Percentiles rank a stretch among this genome's conserved stretches.
Evolutionary conservation across 768 basidiomycete genomes (phyloP).

Genomic region (Tricholoma sp.): DNA sequence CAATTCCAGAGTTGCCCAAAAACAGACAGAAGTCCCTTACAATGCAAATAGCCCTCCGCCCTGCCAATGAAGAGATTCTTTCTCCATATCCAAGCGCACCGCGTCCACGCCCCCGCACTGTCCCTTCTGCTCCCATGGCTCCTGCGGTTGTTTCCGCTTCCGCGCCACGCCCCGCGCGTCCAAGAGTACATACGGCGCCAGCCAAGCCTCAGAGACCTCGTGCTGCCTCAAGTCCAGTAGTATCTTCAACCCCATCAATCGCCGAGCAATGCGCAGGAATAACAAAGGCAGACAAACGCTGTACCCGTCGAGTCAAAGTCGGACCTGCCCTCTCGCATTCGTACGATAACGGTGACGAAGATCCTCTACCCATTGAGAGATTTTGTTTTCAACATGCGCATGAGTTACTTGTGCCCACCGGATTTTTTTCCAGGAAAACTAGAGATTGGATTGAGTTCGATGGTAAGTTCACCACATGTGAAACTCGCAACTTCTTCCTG

Average conservation of each 20-base stretch:
- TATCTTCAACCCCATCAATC: slow-evolving; percentile 11
- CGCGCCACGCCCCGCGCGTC: slow-evolving; percentile 18
- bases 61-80: slow-evolving; percentile 9
- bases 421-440: slow-evolving; percentile 51
- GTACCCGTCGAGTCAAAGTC: slow-evolving; percentile 53
- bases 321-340: slow-evolving; percentile 21
- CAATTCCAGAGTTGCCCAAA: slow-evolving; percentile 29
- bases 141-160: slow-evolving; percentile 13
- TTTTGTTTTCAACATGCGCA: slow-evolving; percentile 68
- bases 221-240: slow-evolving; percentile 18
- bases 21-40: slow-evolving; percentile 25
- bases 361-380: slow-evolving; percentile 26
- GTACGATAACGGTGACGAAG: slow-evolving; percentile 27
- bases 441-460: slow-evolving; percentile 53
- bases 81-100: slow-evolving; percentile 7
- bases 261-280: slow-evolving; percentile 53
- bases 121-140: slow-evolving; percentile 5
- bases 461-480: slow-evolving; percentile 30
- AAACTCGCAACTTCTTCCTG: background rate
- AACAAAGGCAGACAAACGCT: slow-evolving; percentile 61
- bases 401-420: slow-evolving; percentile 44
- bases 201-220: slow-evolving; percentile 14
- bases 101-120: slow-evolving; percentile 30
- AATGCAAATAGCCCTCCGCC: slow-evolving; percentile 35
- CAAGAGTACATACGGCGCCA: slow-evolving; percentile 9